A percentile compares a stretch with the other conserved stretches of the same genome.
Evolutionary conservation across 2,329 filamentous ascomycete species (phyloP).

Genomic region (Neurospora sp.): DNA sequence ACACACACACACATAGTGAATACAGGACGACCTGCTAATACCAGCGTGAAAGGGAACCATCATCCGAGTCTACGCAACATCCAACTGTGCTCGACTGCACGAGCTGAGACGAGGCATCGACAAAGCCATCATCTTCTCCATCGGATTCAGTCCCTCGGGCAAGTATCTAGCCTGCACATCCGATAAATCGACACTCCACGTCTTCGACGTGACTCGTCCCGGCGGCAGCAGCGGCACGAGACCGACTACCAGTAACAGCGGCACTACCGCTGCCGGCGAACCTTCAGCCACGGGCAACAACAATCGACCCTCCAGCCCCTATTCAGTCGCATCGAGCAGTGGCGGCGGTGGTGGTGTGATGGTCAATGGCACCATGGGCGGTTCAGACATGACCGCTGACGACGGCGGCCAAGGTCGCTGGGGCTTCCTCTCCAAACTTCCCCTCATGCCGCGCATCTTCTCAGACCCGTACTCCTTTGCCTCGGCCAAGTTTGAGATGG

Average conservation of each 20-base stretch:
- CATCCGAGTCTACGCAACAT: constrained; percentile 74
- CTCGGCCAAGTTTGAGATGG: constrained; percentile 71
- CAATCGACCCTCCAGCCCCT: not conserved
- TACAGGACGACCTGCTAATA: not conserved
- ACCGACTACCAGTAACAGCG: not conserved
- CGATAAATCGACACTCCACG: constrained; percentile 90
- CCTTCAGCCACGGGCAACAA: constrained; percentile 9
- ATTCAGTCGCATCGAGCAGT: not conserved
- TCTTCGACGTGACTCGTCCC: constrained; percentile 72
- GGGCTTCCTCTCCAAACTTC: constrained; percentile 75
- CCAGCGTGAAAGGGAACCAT: constrained; percentile 58
- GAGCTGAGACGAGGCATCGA: constrained; percentile 88
- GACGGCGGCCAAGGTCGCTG: constrained; percentile 48
- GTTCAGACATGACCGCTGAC: not conserved
- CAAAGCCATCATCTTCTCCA: constrained; percentile 73
- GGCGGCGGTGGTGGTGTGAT: not conserved
- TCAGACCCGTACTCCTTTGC: constrained; percentile 84
- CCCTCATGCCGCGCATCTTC: constrained; percentile 76
- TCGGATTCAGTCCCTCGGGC: constrained; percentile 78
- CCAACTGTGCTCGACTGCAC: constrained; percentile 67
- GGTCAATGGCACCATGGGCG: not conserved
- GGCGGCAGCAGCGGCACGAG: constrained; percentile 7
- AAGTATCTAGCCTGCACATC: constrained; percentile 81
- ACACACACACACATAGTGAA: not conserved
- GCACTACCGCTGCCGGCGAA: not conserved